phyloP scores from a whole-genome alignment of 1,284 basidiomycete genomes.

The Trametes versicolor region DNA sequence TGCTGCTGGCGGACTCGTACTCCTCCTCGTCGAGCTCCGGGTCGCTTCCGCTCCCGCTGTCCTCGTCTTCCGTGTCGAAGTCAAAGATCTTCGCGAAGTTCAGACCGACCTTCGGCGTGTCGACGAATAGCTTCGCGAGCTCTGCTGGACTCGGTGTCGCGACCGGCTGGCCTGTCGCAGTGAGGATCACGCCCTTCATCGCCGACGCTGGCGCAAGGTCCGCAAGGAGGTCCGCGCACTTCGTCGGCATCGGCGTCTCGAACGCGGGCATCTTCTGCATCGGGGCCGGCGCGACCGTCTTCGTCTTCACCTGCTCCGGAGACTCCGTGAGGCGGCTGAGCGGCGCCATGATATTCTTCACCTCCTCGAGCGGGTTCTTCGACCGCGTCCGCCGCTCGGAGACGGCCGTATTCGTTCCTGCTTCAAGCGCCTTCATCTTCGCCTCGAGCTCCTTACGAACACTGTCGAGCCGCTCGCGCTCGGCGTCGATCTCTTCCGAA shows the following conservation, averaged over 20 bases:
- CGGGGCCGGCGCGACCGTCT: slow-evolving; percentile 28
- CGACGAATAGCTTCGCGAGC: slow-evolving; percentile 68
- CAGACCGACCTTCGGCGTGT: slow-evolving; percentile 71
- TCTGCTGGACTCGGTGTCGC: slow-evolving; percentile 73
- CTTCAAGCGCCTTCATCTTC: slow-evolving; percentile 54
- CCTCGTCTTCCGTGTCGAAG: slow-evolving; percentile 55
- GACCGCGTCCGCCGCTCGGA: slow-evolving; percentile 54
- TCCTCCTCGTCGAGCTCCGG: slow-evolving; percentile 36
- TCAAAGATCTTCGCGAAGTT: slow-evolving; percentile 82
- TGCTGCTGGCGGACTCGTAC: slow-evolving; percentile 40
- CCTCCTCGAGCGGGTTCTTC: slow-evolving; percentile 75
- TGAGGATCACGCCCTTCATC: slow-evolving; percentile 85
- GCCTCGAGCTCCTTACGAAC: slow-evolving; percentile 58
- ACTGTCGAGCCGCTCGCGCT: slow-evolving; percentile 59
- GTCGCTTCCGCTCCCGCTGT: slow-evolving; percentile 39
- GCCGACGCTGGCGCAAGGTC: slow-evolving; percentile 61
- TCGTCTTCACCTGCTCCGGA: slow-evolving; percentile 37
- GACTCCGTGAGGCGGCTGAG: slow-evolving; percentile 52
- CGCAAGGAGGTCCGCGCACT: slow-evolving; percentile 27
- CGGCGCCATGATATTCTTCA: slow-evolving; percentile 72
- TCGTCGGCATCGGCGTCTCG: slow-evolving; percentile 52
- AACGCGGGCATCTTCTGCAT: slow-evolving; percentile 47
- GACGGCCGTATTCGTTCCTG: slow-evolving; percentile 27
- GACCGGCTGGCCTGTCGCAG: slow-evolving; percentile 74
- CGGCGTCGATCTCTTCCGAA: slow-evolving; percentile 61